Evolutionary conservation across 116 monocot species (phyloP).

Genomic region (Papilionanthe hybrid): DNA sequence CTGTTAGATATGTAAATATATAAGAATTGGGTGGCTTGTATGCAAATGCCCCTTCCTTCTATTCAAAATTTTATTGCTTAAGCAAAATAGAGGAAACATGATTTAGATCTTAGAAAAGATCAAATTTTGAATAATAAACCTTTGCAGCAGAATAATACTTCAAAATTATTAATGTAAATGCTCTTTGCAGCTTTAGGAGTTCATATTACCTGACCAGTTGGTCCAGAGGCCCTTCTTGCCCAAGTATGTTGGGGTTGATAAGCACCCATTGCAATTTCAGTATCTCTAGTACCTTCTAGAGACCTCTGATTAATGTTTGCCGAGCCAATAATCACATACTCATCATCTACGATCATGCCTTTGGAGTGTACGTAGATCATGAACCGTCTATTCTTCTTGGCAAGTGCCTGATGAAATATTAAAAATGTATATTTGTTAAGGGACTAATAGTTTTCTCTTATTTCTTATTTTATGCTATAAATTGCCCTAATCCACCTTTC

Average conservation of each 20-base stretch:
- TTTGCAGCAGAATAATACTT: too few species aligned
- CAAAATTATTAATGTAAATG: too few species aligned
- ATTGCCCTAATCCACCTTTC: not conserved
- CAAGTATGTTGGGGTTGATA: conserved; percentile 88
- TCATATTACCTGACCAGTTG: conserved; percentile 60
- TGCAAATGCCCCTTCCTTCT: not conserved
- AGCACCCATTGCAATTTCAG: conserved; percentile 95
- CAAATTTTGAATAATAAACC: not conserved
- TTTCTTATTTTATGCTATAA: not conserved
- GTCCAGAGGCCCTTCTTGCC: conserved; percentile 50
- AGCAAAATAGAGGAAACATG: not conserved
- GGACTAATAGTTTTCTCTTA: not conserved
- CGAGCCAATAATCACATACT: conserved; percentile 88
- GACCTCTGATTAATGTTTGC: conserved; percentile 96
- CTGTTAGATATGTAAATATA: too few species aligned
- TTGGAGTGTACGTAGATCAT: conserved; percentile 99
- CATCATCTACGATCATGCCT: conserved; percentile 97
- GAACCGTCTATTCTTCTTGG: conserved; percentile 70
- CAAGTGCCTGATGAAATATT: conserved; percentile 35
- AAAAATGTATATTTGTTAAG: not conserved
- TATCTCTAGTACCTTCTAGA: conserved; percentile 88
- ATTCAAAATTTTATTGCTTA: not conserved
- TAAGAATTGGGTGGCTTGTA: too few species aligned
- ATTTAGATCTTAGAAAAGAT: not conserved
- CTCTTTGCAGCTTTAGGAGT: too few species aligned